phyloP scores from a whole-genome alignment of 208 protist species.

The Trypanosoma theileri region DNA sequence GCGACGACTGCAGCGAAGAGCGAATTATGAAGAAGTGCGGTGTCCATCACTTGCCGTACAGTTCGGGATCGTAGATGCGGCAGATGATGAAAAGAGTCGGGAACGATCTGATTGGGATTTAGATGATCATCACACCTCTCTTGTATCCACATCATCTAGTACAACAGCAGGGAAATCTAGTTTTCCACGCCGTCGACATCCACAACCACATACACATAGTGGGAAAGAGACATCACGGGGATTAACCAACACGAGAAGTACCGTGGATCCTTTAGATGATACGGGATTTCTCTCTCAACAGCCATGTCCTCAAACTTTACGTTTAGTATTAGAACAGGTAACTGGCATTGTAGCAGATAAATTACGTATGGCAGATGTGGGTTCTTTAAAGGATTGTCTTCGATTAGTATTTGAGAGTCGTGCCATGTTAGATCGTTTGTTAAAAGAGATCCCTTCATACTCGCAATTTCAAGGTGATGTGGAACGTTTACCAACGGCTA shows the following conservation, averaged over 20 bases:
- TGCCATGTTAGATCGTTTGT: constrained; percentile 71
- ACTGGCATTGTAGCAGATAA: constrained; percentile 59
- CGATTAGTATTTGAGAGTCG: constrained; percentile 81
- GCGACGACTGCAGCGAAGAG: constrained; percentile 70
- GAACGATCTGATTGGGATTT: constrained; percentile 10
- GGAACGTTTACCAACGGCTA: constrained; percentile 20
- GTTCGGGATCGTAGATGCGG: constrained; percentile 50
- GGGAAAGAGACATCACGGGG: background rate
- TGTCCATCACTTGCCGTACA: constrained; percentile 55
- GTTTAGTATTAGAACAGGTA: constrained; percentile 74
- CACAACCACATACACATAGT: too few species aligned
- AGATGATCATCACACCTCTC: constrained; percentile 1
- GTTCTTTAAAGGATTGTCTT: constrained; percentile 76
- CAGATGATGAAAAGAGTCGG: constrained; percentile 15
- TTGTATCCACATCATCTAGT: background rate
- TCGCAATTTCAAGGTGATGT: constrained; percentile 47
- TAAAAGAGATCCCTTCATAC: constrained; percentile 85
- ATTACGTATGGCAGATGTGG: constrained; percentile 60
- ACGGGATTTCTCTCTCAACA: constrained; percentile 59
- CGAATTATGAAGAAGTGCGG: constrained; percentile 78
- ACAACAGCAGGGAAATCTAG: background rate
- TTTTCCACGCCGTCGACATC: too few species aligned
- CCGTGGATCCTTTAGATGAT: constrained; percentile 30
- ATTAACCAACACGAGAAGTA: background rate
- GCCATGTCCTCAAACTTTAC: constrained; percentile 82